Base-by-base conservation (phyloP, 2,329 filamentous ascomycete genomes). In the Gyromitra esculenta region DNA sequence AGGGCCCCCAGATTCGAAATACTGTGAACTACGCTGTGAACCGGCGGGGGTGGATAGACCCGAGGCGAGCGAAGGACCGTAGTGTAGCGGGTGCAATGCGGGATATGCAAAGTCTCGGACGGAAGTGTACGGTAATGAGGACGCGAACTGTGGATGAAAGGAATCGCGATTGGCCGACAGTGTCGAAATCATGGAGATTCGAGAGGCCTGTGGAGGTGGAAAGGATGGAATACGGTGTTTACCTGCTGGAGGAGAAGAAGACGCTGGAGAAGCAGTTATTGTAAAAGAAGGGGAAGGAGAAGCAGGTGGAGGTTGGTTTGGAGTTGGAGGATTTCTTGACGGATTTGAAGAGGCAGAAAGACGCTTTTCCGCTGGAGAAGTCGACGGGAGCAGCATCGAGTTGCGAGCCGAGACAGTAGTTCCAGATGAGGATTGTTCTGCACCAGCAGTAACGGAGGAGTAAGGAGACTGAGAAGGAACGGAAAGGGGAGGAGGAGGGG, bases 61-160 rank as follows among this genome's bases (percentile, higher is more conserved):
- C 0, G 94, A 96, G 80, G 94, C 91, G 48, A 91, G 91, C 15
- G 93, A 91, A n/a, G 95, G 92, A 0, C 96, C 96, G 86, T 97
- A 97, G 85, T 98, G 96, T 84, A 97, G 87, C 56, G 93, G 94
- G 83, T 98, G 92, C 71, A 88, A 87, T 35, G 88, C 83, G 41
- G 93, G 90, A 83, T 98, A 99, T 80, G 96, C 96, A 85, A 98
- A 99, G 86, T 99, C 96, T 82, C 96, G 91, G 79, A 99, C 94
- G 57, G 93, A 87, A n/a, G 94, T 90, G 83, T 97, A 97, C 5
- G 92, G 84, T 18, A 97, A 88, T 82, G 90, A 97, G 75, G 94
- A 96, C 81, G 62, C 54, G 63, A 78, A 80, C 65, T 80, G 79
- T 13, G 79, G 67, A 37, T 75, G 59, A 45, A 72, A 80, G n/a